These are phyloP conservation scores for Artemisia tridentata DNA, from an alignment of 129 eudicot species.

Conservation along the genomic window DNA sequence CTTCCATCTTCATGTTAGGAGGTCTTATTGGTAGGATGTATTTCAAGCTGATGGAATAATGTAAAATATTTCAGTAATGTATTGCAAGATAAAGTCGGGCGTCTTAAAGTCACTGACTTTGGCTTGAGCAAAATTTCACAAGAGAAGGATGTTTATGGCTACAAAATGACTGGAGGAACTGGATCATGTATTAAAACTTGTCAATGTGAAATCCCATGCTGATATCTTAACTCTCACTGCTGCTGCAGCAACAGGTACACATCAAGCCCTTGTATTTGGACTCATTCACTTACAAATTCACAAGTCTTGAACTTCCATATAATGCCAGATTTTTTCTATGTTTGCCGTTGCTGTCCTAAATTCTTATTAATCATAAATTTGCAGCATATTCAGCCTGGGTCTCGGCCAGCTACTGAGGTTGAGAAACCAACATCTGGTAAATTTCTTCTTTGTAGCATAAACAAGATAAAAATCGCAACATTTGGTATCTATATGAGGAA, in stretches of 20 bases:
- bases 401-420: constrained; percentile 60
- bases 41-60: constrained; percentile 55
- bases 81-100: constrained; percentile 70
- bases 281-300: no score
- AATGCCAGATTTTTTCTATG: not conserved
- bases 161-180: constrained; percentile 74
- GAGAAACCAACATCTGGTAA: constrained; percentile 72
- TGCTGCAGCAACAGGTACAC: no score
- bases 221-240: no score
- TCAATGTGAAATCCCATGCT: no score
- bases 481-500: not conserved
- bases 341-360: not conserved
- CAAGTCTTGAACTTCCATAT: not conserved
- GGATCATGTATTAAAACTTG: constrained; percentile 55
- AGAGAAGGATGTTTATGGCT: no score
- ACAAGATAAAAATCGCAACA: constrained; percentile 1
- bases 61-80: constrained; percentile 53
- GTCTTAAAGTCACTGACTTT: no score
- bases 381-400: constrained; percentile 42
- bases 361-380: not conserved
- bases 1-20: constrained; percentile 43
- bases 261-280: no score
- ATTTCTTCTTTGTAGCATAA: not conserved
- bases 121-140: no score
- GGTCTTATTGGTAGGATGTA: constrained; percentile 56